Percentiles rank a stretch among this genome's conserved stretches.
Conservation (phyloP, 306 rosid species). For the Astragalus membranaceus region DNA sequence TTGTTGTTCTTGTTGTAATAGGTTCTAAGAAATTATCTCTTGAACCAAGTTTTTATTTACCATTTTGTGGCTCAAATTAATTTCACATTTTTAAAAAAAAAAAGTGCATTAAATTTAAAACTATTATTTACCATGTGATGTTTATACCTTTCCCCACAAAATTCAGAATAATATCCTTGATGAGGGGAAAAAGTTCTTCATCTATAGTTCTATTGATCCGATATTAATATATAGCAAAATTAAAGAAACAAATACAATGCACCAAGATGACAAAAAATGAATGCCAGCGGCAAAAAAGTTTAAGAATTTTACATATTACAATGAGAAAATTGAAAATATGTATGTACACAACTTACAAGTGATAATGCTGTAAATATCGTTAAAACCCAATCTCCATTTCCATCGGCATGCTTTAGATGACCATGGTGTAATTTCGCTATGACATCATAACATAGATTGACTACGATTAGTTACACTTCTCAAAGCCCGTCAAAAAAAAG, state of each 20-base stretch:
- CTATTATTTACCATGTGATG: background rate
- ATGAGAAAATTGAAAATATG: background rate
- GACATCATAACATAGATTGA: conserved; percentile 21
- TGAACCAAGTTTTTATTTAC: background rate
- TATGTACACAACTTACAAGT: conserved; percentile 56
- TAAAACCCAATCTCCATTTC: conserved; percentile 96
- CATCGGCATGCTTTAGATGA: conserved; percentile 81
- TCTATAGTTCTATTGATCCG: background rate
- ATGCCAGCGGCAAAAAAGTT: background rate
- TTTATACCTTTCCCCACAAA: background rate
- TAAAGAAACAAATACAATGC: background rate
- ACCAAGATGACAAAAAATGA: background rate
- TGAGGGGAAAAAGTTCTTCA: background rate
- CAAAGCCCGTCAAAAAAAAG: background rate
- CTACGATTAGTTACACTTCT: background rate
- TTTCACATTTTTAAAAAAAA: background rate
- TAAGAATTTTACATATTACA: background rate
- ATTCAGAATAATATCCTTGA: background rate
- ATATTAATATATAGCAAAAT: background rate
- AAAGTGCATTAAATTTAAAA: background rate
- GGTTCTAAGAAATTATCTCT: background rate
- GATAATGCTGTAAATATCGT: conserved; percentile 79
- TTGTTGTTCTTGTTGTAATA: no score
- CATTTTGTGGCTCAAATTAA: background rate
- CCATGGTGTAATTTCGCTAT: conserved; percentile 96